Conservation (phyloP, 1,139 yeast genomes). For the Candida sanyaensis region DNA sequence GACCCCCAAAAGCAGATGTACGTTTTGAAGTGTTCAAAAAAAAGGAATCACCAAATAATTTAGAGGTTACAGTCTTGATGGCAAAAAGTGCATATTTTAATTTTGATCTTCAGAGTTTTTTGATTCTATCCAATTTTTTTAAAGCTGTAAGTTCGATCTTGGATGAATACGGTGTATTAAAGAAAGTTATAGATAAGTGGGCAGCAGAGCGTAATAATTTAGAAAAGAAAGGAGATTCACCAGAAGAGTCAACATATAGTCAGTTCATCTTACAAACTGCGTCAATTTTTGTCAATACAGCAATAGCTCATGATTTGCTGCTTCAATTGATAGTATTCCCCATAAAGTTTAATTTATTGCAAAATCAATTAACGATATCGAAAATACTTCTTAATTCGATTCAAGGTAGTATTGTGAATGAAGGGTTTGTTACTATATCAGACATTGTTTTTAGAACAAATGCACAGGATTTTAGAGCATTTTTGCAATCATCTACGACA, state of each 20-base stretch:
- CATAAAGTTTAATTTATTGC: constrained; percentile 33
- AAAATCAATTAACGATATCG: constrained; percentile 31
- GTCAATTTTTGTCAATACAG: constrained; percentile 19
- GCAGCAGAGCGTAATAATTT: constrained; percentile 1
- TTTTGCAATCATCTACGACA: constrained; percentile 18
- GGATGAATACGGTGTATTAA: constrained; percentile 12
- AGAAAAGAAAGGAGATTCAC: background rate
- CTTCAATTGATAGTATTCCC: constrained; percentile 35
- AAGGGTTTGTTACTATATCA: constrained; percentile 21
- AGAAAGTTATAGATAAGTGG: constrained; percentile 14
- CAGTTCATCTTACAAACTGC: constrained; percentile 38
- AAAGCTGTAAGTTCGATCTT: constrained; percentile 9
- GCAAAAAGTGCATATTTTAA: constrained; percentile 42
- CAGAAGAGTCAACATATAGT: constrained; percentile 1
- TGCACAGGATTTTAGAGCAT: constrained; percentile 27
- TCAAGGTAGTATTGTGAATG: constrained; percentile 8
- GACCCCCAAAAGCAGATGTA: constrained; percentile 42
- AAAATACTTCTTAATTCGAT: constrained; percentile 24
- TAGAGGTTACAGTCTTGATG: constrained; percentile 45
- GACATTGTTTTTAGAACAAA: constrained; percentile 21
- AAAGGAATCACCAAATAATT: constrained; percentile 19
- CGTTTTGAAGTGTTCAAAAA: constrained; percentile 51
- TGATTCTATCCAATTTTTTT: constrained; percentile 18
- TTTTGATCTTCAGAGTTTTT: constrained; percentile 27
- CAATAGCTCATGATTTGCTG: constrained; percentile 11